Evolutionary conservation across 768 basidiomycete species (phyloP).

Genomic region (Termitomyces heimii): DNA sequence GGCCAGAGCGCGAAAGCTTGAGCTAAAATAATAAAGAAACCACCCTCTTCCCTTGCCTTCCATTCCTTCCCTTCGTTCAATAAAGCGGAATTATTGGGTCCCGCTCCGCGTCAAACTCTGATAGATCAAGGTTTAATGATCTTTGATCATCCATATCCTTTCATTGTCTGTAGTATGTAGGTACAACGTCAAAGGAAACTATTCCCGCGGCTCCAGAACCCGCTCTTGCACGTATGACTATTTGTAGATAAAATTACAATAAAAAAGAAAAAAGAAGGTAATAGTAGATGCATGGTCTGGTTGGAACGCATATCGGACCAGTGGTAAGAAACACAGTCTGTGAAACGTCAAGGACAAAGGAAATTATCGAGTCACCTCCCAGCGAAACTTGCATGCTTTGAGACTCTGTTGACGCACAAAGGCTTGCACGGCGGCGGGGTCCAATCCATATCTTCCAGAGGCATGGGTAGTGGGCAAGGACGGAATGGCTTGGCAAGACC

Average conservation of each 20-base stretch:
- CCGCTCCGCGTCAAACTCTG: background rate
- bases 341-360: background rate
- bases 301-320: background rate
- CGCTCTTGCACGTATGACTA: background rate
- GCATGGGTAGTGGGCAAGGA: conserved; percentile 51
- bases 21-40: background rate
- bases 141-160: background rate
- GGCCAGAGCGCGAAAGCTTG: background rate
- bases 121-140: background rate
- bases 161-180: background rate
- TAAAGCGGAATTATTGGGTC: background rate
- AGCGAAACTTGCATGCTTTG: conserved; percentile 31
- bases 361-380: conserved; percentile 26
- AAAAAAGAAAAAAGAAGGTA: background rate
- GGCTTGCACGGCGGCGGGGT: conserved; percentile 15
- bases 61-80: background rate
- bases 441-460: conserved; percentile 45
- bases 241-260: background rate
- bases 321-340: background rate
- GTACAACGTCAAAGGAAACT: background rate
- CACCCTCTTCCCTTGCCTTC: no score
- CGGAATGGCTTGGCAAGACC: conserved; percentile 17
- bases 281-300: background rate
- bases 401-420: conserved; percentile 21
- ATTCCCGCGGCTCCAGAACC: background rate